phyloP scores from a whole-genome alignment of 2,329 filamentous ascomycete species.

The Penicillium sp. region DNA sequence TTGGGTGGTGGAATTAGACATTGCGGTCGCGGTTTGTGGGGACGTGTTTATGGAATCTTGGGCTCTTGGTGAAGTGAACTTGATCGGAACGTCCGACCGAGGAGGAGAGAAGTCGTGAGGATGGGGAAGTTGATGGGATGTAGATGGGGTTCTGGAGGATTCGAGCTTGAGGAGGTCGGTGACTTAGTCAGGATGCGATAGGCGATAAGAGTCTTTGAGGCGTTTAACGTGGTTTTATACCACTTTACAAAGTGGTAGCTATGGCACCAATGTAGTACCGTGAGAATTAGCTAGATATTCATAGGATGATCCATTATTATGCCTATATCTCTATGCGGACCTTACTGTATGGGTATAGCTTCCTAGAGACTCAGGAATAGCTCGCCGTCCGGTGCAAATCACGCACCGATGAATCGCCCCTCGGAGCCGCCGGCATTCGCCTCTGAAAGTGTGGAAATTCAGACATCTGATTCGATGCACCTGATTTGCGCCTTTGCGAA shows the following conservation, averaged over 20 bases:
- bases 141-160: background rate
- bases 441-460: slow-evolving; percentile 7
- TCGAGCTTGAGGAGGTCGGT: slow-evolving; percentile 9
- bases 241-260: background rate
- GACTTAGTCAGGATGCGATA: slow-evolving; percentile 15
- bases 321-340: background rate
- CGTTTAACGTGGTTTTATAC: background rate
- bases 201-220: background rate
- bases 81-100: background rate
- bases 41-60: slow-evolving; percentile 3
- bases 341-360: background rate
- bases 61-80: background rate
- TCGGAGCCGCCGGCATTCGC: slow-evolving; percentile 14
- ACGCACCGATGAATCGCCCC: background rate
- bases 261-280: background rate
- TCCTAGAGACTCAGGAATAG: background rate
- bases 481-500: background rate
- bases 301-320: background rate
- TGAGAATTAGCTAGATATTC: background rate
- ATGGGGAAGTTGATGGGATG: slow-evolving; percentile 6
- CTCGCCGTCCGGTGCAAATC: background rate
- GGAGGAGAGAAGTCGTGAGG: background rate
- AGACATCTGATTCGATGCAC: background rate
- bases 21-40: slow-evolving; percentile 28
- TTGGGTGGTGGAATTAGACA: slow-evolving; percentile 46